Percentiles rank a stretch among this genome's conserved stretches.
These are phyloP conservation scores for Epipyxis sp. DNA, from an alignment of 108 stramenopile species.

Conservation along the genomic window DNA sequence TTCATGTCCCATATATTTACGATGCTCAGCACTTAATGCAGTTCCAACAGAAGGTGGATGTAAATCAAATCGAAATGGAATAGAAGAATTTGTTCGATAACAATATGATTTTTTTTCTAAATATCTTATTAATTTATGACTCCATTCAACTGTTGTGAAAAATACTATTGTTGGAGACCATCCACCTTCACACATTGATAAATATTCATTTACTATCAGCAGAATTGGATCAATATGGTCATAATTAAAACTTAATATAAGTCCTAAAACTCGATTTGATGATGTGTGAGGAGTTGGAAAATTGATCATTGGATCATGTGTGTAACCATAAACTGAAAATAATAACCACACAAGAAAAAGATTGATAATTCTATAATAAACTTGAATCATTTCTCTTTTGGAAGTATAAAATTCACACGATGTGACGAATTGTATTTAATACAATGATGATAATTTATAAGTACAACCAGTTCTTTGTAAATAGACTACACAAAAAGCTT, in stretches of 20 bases:
- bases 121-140: not conserved
- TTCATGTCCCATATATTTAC: not conserved
- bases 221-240: conserved; percentile 9
- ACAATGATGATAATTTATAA: too few relatives aligned
- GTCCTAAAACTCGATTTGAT: not conserved
- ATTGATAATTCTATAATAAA: too few relatives aligned
- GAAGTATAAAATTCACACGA: too few relatives aligned
- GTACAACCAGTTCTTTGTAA: too few relatives aligned
- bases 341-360: not conserved
- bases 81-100: not conserved
- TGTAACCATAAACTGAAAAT: not conserved
- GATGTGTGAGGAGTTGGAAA: not conserved
- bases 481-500: too few relatives aligned
- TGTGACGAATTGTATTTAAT: too few relatives aligned
- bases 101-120: not conserved
- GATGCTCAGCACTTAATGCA: not conserved
- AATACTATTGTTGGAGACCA: conserved; percentile 13
- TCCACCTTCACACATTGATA: conserved; percentile 15
- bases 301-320: not conserved
- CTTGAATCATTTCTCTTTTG: too few relatives aligned
- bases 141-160: conserved; percentile 16
- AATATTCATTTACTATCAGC: conserved; percentile 3
- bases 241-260: not conserved
- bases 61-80: not conserved
- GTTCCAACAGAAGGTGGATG: conserved; percentile 1